phyloP scores from a whole-genome alignment of 352 stramenopile species.

The Phytophthora boehmeriae region DNA sequence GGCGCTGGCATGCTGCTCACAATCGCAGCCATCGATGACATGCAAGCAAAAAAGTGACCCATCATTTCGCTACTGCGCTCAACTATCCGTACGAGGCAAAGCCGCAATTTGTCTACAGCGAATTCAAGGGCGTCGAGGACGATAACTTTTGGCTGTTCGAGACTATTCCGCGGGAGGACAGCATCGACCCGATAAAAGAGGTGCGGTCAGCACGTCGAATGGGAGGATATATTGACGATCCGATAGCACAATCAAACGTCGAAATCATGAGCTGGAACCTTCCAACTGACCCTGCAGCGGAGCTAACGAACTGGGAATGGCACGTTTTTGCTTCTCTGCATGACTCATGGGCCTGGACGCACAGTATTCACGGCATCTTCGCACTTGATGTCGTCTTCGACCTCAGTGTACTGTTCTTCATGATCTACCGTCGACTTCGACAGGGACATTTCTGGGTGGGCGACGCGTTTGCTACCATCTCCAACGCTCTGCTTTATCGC shows the following conservation, averaged over 20 bases:
- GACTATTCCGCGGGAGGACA: slow-evolving; percentile 2
- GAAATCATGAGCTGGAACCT: slow-evolving; percentile 34
- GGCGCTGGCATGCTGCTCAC: slow-evolving; percentile 17
- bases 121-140: slow-evolving; percentile 3
- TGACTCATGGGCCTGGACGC: slow-evolving; percentile 52
- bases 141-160: slow-evolving; percentile 23
- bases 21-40: slow-evolving; percentile 30
- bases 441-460: slow-evolving; percentile 43
- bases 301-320: slow-evolving; percentile 31
- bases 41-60: slow-evolving; percentile 13
- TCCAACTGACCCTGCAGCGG: slow-evolving; percentile 13
- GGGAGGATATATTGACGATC: slow-evolving; percentile 33
- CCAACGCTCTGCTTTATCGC: slow-evolving; percentile 30
- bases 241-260: slow-evolving; percentile 42
- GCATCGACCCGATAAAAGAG: slow-evolving; percentile 10
- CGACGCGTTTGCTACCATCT: slow-evolving; percentile 47
- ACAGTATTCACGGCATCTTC: slow-evolving; percentile 43
- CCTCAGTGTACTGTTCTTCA: slow-evolving; percentile 37
- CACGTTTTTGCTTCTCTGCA: slow-evolving; percentile 23
- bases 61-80: slow-evolving; percentile 24
- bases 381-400: slow-evolving; percentile 32
- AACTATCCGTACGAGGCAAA: slow-evolving; percentile 28
- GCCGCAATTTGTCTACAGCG: slow-evolving; percentile 15
- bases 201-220: slow-evolving; percentile 29
- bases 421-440: slow-evolving; percentile 30